These are phyloP conservation scores for Wickerhamiella slavikovae DNA, from an alignment of 805 yeast genomes.

Conservation along the genomic window DNA sequence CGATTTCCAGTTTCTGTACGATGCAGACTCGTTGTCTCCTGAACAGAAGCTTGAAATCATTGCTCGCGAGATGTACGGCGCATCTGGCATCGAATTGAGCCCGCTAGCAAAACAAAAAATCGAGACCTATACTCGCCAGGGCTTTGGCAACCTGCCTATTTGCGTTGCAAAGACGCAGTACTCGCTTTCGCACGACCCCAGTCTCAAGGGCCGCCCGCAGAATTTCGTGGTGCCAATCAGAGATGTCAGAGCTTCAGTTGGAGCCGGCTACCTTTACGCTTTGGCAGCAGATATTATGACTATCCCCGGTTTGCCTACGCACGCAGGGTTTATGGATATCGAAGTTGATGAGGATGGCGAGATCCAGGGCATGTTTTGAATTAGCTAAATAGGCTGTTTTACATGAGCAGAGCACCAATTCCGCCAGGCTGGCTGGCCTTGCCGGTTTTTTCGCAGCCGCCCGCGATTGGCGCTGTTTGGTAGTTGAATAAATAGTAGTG, in stretches of 20 bases:
- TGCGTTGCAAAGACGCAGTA: constrained; percentile 97
- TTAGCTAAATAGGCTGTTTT: constrained; percentile 1
- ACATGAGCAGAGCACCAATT: constrained; percentile 77
- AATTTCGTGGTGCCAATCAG: constrained; percentile 88
- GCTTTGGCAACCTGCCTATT: constrained; percentile 77
- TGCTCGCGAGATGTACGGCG: constrained; percentile 86
- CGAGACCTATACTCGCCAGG: constrained; percentile 64
- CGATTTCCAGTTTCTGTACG: constrained; percentile 48
- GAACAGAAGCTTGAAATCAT: constrained; percentile 63
- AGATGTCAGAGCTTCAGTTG: constrained; percentile 84
- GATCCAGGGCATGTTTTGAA: constrained; percentile 73
- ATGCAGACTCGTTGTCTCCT: constrained; percentile 40
- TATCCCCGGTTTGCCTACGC: constrained; percentile 91
- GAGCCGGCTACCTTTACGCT: constrained; percentile 94
- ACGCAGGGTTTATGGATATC: constrained; percentile 91
- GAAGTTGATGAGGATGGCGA: constrained; percentile 81
- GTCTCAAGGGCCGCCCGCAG: constrained; percentile 82
- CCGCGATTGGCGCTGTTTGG: constrained; percentile 55
- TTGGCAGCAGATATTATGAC: constrained; percentile 94
- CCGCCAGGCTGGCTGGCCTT: constrained; percentile 46
- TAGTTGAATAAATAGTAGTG: constrained; percentile 87
- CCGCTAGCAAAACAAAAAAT: constrained; percentile 69
- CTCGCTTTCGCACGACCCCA: constrained; percentile 84
- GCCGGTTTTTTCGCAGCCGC: constrained; percentile 48
- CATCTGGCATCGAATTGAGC: constrained; percentile 58